These are phyloP conservation scores for Cladosporium sp. DNA, from an alignment of 2,329 filamentous ascomycete genomes.

Conservation along the genomic window DNA sequence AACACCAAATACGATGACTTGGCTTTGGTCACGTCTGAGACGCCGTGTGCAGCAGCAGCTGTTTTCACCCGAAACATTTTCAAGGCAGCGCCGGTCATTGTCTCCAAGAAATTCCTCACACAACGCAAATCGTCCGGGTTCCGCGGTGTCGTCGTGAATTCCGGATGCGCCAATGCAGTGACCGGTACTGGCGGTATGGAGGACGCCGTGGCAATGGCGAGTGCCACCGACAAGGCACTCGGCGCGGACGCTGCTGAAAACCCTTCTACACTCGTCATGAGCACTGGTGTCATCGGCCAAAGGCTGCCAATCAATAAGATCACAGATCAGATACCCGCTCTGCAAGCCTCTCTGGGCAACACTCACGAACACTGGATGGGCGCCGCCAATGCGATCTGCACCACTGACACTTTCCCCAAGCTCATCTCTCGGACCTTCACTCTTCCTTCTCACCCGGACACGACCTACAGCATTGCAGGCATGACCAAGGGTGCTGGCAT, in stretches of 20 bases:
- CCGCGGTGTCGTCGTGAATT: conserved; percentile 85
- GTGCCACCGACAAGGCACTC: conserved; percentile 62
- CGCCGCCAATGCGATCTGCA: conserved; percentile 90
- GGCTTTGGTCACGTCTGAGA: conserved; percentile 82
- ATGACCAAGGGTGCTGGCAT: conserved; percentile 99
- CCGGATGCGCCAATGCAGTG: conserved; percentile 94
- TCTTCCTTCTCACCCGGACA: conserved; percentile 73
- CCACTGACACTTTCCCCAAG: conserved; percentile 98
- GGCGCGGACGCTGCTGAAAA: conserved; percentile 42
- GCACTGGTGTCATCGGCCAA: conserved; percentile 95
- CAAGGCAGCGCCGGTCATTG: conserved; percentile 90
- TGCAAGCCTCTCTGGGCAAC: conserved; percentile 68
- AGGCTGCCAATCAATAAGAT: conserved; percentile 91
- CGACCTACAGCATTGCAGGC: conserved; percentile 82
- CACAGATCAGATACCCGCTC: conserved; percentile 74
- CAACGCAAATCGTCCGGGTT: conserved; percentile 68
- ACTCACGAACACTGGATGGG: conserved; percentile 84
- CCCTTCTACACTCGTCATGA: conserved; percentile 87
- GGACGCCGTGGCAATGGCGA: conserved; percentile 83
- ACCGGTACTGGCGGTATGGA: conserved; percentile 87
- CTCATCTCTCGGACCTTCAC: conserved; percentile 81
- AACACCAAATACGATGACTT: conserved; percentile 92
- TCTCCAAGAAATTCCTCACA: conserved; percentile 67
- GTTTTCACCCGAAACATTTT: conserved; percentile 99
- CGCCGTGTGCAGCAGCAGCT: conserved; percentile 80